These are phyloP conservation scores for Keqinozyma sinolaborantium DNA, from an alignment of 1,139 yeast species.

Conservation along the genomic window DNA sequence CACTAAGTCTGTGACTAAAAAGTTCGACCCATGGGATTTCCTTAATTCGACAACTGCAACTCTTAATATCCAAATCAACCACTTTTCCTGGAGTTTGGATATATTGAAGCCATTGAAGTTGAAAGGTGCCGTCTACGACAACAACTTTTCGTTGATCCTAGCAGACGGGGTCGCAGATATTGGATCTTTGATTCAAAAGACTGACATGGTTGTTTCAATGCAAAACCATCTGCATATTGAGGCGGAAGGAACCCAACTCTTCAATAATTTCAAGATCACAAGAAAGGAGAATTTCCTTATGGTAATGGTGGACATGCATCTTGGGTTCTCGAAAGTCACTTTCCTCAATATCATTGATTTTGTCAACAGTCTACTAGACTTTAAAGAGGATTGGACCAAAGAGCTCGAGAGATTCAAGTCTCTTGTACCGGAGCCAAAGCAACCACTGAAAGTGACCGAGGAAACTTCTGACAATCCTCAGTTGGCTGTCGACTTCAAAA, in stretches of 20 bases:
- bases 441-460: constrained; percentile 1
- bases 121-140: constrained; percentile 15
- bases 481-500: constrained; percentile 22
- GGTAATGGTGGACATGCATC: constrained; percentile 14
- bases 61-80: constrained; percentile 16
- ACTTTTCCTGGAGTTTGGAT: constrained; percentile 19
- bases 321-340: constrained; percentile 32
- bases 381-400: constrained; percentile 10
- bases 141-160: constrained; percentile 12
- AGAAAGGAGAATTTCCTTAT: constrained; percentile 12
- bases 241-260: constrained; percentile 28
- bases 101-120: constrained; percentile 13
- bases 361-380: constrained; percentile 13
- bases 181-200: constrained; percentile 19
- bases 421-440: constrained; percentile 1
- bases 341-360: constrained; percentile 26
- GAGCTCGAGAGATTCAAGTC: constrained; percentile 14
- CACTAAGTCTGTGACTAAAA: too few species aligned
- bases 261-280: constrained; percentile 16
- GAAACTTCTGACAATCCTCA: background rate
- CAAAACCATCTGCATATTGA: constrained; percentile 17
- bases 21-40: background rate
- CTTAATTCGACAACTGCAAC: constrained; percentile 10
- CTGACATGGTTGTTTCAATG: constrained; percentile 11
- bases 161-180: constrained; percentile 14